Percentiles rank a stretch among this genome's conserved stretches.
phyloP scores from a whole-genome alignment of 257 asterid genomes.

The Jaltomata sinuosa region DNA sequence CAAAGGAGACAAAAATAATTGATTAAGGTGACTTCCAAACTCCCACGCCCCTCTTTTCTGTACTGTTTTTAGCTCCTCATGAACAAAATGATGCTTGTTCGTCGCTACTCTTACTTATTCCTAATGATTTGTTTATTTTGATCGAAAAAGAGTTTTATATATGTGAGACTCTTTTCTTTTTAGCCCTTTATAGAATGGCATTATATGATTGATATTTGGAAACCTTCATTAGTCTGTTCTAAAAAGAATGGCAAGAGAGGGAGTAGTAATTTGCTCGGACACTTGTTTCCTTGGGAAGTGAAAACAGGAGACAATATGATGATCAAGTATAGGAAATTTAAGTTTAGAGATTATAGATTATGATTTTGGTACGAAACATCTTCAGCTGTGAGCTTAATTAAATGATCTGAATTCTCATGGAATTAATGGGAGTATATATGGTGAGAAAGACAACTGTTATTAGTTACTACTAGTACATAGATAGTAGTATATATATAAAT shows the following conservation, averaged over 20 bases:
- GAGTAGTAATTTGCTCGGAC: no score
- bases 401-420: no score
- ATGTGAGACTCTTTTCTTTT: not conserved
- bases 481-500: no score
- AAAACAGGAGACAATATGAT: not conserved
- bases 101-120: no score
- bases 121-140: not conserved
- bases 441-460: not conserved
- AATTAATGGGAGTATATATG: not conserved
- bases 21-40: no score
- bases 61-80: not conserved
- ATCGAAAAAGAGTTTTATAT: no score
- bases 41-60: no score
- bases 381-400: not conserved
- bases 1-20: no score
- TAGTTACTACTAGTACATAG: not conserved
- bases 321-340: not conserved
- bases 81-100: no score
- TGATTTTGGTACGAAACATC: not conserved
- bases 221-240: not conserved
- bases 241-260: not conserved
- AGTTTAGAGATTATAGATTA: not conserved
- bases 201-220: not conserved
- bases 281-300: not conserved
- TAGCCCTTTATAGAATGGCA: not conserved